A percentile compares a stretch with the other conserved stretches of the same genome.
Conservation (phyloP, 2,329 filamentous ascomycete genomes). For the Harringtonia aguacate region DNA sequence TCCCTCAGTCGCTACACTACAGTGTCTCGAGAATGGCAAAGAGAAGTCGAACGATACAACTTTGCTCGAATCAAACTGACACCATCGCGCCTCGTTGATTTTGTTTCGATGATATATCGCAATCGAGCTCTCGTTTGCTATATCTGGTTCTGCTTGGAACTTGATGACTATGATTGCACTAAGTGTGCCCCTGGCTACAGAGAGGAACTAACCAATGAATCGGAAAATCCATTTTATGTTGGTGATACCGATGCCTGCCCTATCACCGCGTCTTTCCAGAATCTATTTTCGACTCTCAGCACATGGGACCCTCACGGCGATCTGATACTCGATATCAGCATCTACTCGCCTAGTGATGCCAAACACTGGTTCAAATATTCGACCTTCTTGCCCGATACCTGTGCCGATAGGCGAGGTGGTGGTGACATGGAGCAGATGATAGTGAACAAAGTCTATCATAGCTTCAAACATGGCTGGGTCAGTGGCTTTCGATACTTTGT, state of each 20-base stretch:
- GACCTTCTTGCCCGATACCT: constrained; percentile 16
- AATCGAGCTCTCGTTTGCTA: constrained; percentile 17
- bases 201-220: no score
- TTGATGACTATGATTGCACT: constrained; percentile 18
- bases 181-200: constrained; percentile 8
- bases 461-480: no score
- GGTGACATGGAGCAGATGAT: no score
- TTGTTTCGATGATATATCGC: constrained; percentile 17
- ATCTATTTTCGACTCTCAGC: constrained; percentile 18
- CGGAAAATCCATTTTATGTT: no score
- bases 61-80: constrained; percentile 21
- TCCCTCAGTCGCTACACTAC: no score
- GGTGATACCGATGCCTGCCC: constrained; percentile 8
- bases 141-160: constrained; percentile 20
- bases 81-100: constrained; percentile 16
- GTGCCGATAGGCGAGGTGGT: no score
- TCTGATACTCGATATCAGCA: constrained; percentile 20
- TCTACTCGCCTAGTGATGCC: constrained; percentile 20
- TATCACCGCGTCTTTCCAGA: constrained; percentile 12
- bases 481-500: no score
- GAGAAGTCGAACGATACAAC: constrained; percentile 17
- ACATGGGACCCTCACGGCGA: constrained; percentile 16
- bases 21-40: constrained; percentile 22
- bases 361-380: constrained; percentile 21
- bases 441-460: no score